Evolutionary conservation across 306 rosid genomes (phyloP), one percentile per base, ranked within the genome.

Genomic region (Cicer bijugum): DNA sequence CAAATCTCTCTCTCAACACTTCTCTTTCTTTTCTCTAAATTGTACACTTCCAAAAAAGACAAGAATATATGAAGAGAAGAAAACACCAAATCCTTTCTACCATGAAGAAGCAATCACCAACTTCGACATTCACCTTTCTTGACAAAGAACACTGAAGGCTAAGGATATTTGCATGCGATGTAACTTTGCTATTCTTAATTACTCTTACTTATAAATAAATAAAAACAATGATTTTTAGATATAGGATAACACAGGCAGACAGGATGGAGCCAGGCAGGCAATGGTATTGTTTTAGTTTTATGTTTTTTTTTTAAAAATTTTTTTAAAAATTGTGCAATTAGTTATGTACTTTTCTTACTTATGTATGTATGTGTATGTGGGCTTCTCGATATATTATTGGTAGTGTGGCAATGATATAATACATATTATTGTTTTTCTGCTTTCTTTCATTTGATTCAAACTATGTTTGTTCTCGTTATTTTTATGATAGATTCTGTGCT

Each of bases 261-360:
- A 57, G 63, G 1, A 23, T 57, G 40, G 40, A 57, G 63, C 14
- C 63, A 57, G 63, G 63, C 63, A 57, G 16, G 63, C 63, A 57
- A 9, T 23, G 39, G 20, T 57, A 20, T 57, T 20, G 62, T 5
- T 57, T 10, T 57, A 57, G 63, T 57, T 57, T 57, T 57, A 23
- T 57, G 63, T 20, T 20, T 20, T 20, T 20, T 1, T 20, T 57
- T 14, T n/a, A n/a, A n/a, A n/a, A 50, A 14, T 50, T 48, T 48
- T 5, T n/a, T n/a, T n/a, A n/a, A n/a, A 50, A 50, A n/a, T 50
- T 50, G 9, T 50, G 56, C 20, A 50, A 14, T 14, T 50, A 14
- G n/a, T 28, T 28, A 28, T 28, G 33, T 50, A 14, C 56, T 50
- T 14, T 14, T 12, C 52, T 6, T 47, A 47, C n/a, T 28, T 28